phyloP scores from a whole-genome alignment of 1,284 basidiomycete genomes.

The Leccinum subrobustum region DNA sequence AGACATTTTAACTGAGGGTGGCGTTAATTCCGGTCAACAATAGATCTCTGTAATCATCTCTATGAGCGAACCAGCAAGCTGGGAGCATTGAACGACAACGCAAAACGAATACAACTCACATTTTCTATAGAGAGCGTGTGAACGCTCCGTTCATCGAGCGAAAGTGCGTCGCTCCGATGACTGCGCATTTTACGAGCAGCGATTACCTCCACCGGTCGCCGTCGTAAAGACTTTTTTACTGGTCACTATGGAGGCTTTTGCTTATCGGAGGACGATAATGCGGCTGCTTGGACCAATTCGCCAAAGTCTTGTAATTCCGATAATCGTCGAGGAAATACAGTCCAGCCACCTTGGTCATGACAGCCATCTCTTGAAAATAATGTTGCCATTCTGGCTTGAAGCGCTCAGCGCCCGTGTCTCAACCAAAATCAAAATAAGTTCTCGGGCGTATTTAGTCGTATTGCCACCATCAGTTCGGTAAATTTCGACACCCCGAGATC shows the following conservation, averaged over 20 bases:
- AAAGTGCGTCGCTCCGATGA: neutral
- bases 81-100: neutral
- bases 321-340: neutral
- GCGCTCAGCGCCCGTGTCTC: neutral
- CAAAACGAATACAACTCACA: neutral
- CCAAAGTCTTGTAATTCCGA: neutral
- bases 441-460: neutral
- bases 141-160: neutral
- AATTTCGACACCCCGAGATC: neutral
- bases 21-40: neutral
- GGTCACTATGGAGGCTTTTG: neutral
- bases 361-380: slow-evolving; percentile 1
- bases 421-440: neutral
- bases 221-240: neutral
- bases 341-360: neutral
- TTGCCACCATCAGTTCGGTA: neutral
- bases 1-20: neutral
- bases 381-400: neutral
- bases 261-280: neutral
- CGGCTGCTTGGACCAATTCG: neutral
- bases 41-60: neutral
- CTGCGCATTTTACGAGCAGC: neutral
- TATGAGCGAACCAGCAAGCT: neutral
- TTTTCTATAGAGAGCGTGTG: neutral
- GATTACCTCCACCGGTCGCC: neutral